phyloP scores from a whole-genome alignment of 345 rosid genomes.

The Cardiospermum halicacabum region DNA sequence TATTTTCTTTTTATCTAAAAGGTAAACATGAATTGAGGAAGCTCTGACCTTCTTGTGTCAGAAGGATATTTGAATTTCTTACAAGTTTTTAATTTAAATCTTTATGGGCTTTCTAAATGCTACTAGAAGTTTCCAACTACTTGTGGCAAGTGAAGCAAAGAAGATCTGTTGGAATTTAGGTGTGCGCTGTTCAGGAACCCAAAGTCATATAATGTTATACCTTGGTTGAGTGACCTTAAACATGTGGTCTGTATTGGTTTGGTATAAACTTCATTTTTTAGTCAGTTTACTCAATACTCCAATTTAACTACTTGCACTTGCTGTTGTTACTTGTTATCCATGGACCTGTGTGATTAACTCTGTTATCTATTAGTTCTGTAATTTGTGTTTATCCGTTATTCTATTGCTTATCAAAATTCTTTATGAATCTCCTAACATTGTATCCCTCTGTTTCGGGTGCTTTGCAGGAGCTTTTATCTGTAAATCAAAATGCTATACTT shows the following conservation, averaged over 20 bases:
- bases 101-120: not conserved
- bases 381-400: not conserved
- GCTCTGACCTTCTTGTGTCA: not conserved
- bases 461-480: not conserved
- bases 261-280: not conserved
- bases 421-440: not conserved
- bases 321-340: not conserved
- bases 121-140: not conserved
- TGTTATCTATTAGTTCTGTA: not conserved
- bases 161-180: not conserved
- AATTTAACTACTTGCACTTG: not conserved
- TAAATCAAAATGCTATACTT: conserved; percentile 5
- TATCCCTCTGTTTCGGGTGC: not conserved
- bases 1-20: no score
- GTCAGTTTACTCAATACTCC: not conserved
- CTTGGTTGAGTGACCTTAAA: not conserved
- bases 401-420: not conserved
- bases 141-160: not conserved
- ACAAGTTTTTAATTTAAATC: not conserved
- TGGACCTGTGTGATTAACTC: conserved; percentile 1
- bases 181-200: not conserved
- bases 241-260: not conserved
- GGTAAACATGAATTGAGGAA: not conserved
- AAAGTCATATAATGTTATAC: not conserved
- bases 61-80: not conserved